Base-by-base conservation (phyloP, 1,284 basidiomycete species). In the Cryptococcus sp. region DNA sequence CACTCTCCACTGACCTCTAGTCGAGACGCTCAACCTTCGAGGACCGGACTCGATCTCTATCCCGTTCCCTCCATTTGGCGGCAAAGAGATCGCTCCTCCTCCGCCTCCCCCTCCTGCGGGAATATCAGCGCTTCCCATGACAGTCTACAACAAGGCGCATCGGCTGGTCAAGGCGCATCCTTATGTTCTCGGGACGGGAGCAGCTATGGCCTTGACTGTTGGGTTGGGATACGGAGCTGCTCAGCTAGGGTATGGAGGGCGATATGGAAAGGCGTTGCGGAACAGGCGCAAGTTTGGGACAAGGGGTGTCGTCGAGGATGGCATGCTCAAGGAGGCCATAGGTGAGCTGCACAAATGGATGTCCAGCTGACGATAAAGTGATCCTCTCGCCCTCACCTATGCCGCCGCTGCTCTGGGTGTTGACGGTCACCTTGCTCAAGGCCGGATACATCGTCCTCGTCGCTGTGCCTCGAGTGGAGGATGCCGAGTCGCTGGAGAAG, bases 381-480 rank as follows among this genome's bases (percentile, higher is more conserved):
- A 59, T 73, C 22, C 63, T 73, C 24, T 54, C 62, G 4, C 71
- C 71, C 0, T 66, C 68, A 7, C 65, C 68, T 2, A 58, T 63
- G 43, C 69, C 71, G 0, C 60, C 62, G 0, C 41, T 73, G 19
- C 60, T 73, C 1, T 57, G 64, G 14, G 65, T 69, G 10, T 58
- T 73, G 18, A 58, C 67, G 0, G 62, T 67, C 28, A 64, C 61
- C 9, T 54, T 73, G 1, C 62, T 72, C 42, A 63, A 65, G 54
- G 63, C 68, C 1, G 68, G 67, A n/a, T 73, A 73, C 45, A 62
- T 72, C 45, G 71, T 73, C 10, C 52, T 73, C n/a, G 54, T 73
- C 24, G 67, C 71, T 9, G 66, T 72, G 2, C 69, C 71, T 3
- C 60, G 63, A 11, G 59, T 67, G 25, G 61, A 65, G 40, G 69